Evolutionary conservation across 805 yeast genomes (phyloP), one percentile per base, ranked within the genome.

Genomic region (Ogataea degrootiae): DNA sequence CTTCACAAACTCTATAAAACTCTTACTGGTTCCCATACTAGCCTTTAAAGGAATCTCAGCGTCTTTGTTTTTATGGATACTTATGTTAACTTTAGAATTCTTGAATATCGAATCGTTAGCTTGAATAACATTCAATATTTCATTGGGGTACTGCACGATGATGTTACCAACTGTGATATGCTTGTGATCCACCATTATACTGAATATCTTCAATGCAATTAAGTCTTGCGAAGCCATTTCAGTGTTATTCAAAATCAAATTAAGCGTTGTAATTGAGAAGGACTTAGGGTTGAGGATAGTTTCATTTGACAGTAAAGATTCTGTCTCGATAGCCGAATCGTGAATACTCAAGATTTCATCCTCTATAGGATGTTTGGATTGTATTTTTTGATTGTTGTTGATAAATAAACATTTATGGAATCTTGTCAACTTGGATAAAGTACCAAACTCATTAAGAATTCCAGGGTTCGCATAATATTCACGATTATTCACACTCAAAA

Each of bases 251-350:
- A 61, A 31, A 34, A 60, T 42, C 29, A 63, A 48, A 2, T 58
- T 60, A 14, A 64, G 41, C 1, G 56, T 46, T 4, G 60, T 52
- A 22, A 62, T 56, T 35, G 57, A 54, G 37, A 62, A 58, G 0
- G 64, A 56, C n/a, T 54, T 54, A 6, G 67, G 66, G 45, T 58
- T 57, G 17, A 62, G 42, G 29, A 60, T 53, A 5, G 67, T 62
- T 35, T 59, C 62, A 16, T 46, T 57, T 0, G 67, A 62, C 12
- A 56, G 40, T 21, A 49, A 23, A 2, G 60, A 56, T 23, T 37
- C 46, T 4, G 39, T 36, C 22, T 54, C 59, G 4, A 35, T 34
- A 12, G 34, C 16, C 23, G 9, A 7, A 12, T 43, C 39, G 23
- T 43, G 33, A 34, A 15, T 9, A 23, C 29, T 22, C 39, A 39